phyloP scores from a whole-genome alignment of 1,139 yeast species.

The Diutina neorugosa region DNA sequence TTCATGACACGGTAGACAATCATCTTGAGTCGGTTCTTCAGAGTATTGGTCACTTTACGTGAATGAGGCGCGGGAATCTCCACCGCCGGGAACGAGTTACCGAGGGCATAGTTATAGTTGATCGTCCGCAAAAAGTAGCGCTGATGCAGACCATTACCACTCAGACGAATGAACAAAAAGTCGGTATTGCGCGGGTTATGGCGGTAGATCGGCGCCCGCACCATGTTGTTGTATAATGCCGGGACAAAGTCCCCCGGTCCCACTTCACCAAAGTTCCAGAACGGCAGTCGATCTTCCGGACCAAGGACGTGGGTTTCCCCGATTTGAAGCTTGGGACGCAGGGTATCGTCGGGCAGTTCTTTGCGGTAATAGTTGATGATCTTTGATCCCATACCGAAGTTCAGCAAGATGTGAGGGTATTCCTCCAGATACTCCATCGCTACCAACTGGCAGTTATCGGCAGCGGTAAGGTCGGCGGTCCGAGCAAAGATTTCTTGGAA shows the following conservation, averaged over 20 bases:
- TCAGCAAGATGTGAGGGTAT: constrained; percentile 69
- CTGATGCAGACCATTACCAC: constrained; percentile 64
- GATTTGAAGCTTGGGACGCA: constrained; percentile 76
- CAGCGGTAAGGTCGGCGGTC: constrained; percentile 67
- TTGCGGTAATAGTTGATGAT: constrained; percentile 88
- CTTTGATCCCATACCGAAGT: constrained; percentile 94
- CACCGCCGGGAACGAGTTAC: constrained; percentile 86
- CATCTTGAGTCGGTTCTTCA: constrained; percentile 86
- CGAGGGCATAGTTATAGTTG: constrained; percentile 72
- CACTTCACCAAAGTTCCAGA: constrained; percentile 97
- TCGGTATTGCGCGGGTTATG: constrained; percentile 76
- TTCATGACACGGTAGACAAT: constrained; percentile 83
- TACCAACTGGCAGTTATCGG: constrained; percentile 71
- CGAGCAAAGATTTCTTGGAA: constrained; percentile 59
- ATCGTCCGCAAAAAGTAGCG: constrained; percentile 45
- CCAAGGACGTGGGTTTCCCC: constrained; percentile 97
- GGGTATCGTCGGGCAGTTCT: constrained; percentile 64
- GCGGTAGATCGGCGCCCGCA: constrained; percentile 85
- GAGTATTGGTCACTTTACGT: constrained; percentile 86
- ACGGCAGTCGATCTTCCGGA: constrained; percentile 90
- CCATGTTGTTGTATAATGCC: constrained; percentile 81
- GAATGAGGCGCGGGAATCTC: constrained; percentile 98
- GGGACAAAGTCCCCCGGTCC: constrained; percentile 93
- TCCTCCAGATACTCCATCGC: constrained; percentile 89
- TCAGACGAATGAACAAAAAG: constrained; percentile 66